A percentile compares a stretch with the other conserved stretches of the same genome.
Conservation (phyloP, 179 eudicot species). For the Silene vulgaris region DNA sequence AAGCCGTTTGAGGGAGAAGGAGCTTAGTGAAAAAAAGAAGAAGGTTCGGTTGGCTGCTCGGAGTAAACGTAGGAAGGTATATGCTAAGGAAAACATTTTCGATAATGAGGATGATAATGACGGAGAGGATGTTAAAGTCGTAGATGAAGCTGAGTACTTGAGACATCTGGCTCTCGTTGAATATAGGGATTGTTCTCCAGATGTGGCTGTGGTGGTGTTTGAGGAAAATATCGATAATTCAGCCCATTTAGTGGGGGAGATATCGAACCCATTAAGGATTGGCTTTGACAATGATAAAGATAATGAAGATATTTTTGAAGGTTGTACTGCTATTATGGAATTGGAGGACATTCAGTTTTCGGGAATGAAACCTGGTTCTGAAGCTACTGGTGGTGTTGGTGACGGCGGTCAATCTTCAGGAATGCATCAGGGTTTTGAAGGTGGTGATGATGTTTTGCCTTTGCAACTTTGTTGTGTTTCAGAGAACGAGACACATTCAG, state of each 20-base stretch:
- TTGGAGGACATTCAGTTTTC: neutral
- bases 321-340: neutral
- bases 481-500: neutral
- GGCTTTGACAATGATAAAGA: neutral
- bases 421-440: neutral
- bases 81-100: neutral
- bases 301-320: neutral
- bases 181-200: neutral
- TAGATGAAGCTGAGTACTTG: constrained; percentile 17
- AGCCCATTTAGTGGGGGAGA: neutral
- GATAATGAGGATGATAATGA: neutral
- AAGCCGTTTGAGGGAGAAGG: neutral
- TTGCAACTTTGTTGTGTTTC: neutral
- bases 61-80: neutral
- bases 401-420: neutral
- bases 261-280: neutral
- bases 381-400: neutral
- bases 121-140: neutral
- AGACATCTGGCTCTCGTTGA: neutral
- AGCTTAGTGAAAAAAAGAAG: neutral
- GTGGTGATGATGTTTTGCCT: constrained; percentile 1
- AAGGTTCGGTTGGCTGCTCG: neutral
- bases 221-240: neutral
- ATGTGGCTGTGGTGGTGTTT: neutral
- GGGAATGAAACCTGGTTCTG: constrained; percentile 12